Evolutionary conservation across 805 yeast genomes (phyloP), one percentile per base, ranked within the genome.

Genomic region (Candida succiphila): DNA sequence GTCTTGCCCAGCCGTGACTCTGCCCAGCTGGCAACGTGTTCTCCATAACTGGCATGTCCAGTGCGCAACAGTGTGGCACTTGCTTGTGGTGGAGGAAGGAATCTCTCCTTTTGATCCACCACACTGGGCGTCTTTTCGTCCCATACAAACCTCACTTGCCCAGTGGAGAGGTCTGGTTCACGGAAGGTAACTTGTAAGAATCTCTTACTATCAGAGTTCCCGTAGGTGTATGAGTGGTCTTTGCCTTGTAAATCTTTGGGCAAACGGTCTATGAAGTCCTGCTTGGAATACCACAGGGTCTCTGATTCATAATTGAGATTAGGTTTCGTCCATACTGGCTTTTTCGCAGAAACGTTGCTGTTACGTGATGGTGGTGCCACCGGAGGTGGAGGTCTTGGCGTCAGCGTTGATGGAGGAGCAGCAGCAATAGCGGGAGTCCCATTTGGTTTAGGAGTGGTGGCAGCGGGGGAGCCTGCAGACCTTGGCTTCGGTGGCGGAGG

Each of bases 11-110:
- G 41, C 16, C 61, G 60, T 17, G 60, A 65, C 39, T 69, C 73
- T 47, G 67, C 59, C 80, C 79, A 73, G 20, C 63, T 54, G 3
- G 75, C 76, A 9, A 73, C 60, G 41, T 70, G 64, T 15, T 65
- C 69, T n/a, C 77, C 75, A 44, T 54, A 72, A 31, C 51, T 52
- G 17, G 52, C 37, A 30, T 60, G 54, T 26, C 61, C 62, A 4
- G 43, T 48, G 1, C 56, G 32, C 8, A 73, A 47, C 19, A 43
- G 48, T 17, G 54, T 49, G 7, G 47, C 37, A 0, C 72, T 65
- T 2, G 56, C 46, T 2, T 34, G 32, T 2, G 78, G 77, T 1
- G 77, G 72, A 2, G 75, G 69, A 7, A 44, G 39, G 38, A 49
- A 63, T 10, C 48, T 44, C 13, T 49, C 46, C 4, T 50, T 58